phyloP scores from a whole-genome alignment of 75 land plant genomes.

The Pinus taeda region DNA sequence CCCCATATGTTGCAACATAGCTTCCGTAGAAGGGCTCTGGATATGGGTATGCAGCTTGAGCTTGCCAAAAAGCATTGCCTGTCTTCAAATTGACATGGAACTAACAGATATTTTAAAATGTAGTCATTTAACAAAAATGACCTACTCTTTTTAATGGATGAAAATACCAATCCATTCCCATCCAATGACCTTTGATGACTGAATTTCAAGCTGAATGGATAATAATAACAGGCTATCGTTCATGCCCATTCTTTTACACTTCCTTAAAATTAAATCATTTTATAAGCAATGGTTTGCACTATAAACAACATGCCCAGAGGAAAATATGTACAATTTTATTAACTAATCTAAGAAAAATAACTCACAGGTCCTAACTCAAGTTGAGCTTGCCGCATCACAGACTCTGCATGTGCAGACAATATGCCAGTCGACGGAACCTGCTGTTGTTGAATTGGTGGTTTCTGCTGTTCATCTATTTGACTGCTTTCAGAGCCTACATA shows the following conservation, averaged over 20 bases:
- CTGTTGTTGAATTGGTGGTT: background rate
- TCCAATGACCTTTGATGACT: background rate
- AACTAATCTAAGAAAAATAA: background rate
- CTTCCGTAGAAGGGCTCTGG: too few species aligned
- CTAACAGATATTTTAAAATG: background rate
- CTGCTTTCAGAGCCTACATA: background rate
- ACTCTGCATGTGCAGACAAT: constrained; percentile 1
- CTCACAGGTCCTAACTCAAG: constrained; percentile 7
- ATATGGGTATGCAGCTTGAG: too few species aligned
- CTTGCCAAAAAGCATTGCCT: too few species aligned
- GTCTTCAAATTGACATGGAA: background rate
- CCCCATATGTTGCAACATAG: too few species aligned
- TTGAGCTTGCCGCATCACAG: constrained; percentile 8
- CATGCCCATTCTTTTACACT: background rate
- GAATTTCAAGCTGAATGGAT: background rate
- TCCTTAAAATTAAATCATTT: background rate
- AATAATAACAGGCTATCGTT: background rate
- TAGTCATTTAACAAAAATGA: background rate
- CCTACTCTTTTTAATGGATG: background rate
- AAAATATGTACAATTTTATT: background rate
- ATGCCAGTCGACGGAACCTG: constrained; percentile 4
- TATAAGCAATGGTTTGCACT: background rate
- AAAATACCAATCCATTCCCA: background rate
- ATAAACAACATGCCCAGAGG: background rate
- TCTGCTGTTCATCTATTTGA: background rate